Base-by-base conservation (phyloP, 2,329 filamentous ascomycete genomes). In the Fusarium udum region DNA sequence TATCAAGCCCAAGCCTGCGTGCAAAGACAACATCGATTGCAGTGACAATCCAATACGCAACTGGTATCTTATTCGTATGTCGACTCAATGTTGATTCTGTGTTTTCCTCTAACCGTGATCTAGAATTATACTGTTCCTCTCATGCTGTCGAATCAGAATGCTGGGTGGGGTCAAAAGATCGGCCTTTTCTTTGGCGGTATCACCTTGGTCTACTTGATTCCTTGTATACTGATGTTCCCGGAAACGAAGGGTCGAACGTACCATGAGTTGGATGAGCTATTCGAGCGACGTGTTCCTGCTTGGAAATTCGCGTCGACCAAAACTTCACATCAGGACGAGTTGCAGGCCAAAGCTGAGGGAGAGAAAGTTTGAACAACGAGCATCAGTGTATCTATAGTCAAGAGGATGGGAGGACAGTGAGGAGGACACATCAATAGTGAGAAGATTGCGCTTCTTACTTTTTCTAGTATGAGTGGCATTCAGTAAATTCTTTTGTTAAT, bases 291-390 rank as follows among this genome's bases (percentile, higher is more conserved):
- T 5, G 4, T 52, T 24, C 13, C 48, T 14, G 48, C 48, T 20
- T 52, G 31, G 31, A 52, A 20, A 14, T 52, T 52, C 10, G 48
- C 31, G 11, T 52, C 31, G 5, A 52, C 31, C 24, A 36, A 4
- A 20, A 52, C 48, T 7, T 52, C 31, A 4, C 31, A 52, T 6
- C n/a, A 24, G 6, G 31, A 34, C 10, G 48, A 51, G 3, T n/a
- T 51, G 7, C 11, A 34, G 31, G 31, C 31, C 22, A 24, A 6
- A 6, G 6, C 3, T 3, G 1, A 0, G 1, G 15, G 15, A 51
- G 22, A 34, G 9, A 51, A 34, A 12, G 48, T 34, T 6, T 51
- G 7, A 34, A 24, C 1, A 24, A 43, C 12, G 4, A 40, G 12
- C 12, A n/a, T 14, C 7, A 22, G 20, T n/a, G 4, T 14, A 13